Conservation (phyloP, 176 grass and related monocot genomes). For the Luzula sylvatica region DNA sequence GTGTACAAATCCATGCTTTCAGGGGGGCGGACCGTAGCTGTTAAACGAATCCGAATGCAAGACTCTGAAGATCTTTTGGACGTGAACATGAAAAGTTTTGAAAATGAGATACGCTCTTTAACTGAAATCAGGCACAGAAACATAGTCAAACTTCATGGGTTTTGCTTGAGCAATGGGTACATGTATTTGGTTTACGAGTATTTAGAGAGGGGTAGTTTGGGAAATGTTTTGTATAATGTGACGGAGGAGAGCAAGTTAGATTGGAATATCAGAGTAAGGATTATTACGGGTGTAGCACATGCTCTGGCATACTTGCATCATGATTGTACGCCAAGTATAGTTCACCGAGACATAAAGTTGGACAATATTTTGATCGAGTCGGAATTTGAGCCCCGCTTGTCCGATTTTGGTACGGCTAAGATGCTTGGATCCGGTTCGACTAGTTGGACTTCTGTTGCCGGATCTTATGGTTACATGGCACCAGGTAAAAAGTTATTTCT, state of each 20-base stretch:
- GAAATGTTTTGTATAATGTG: constrained; percentile 34
- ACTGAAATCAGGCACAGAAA: constrained; percentile 56
- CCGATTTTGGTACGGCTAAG: constrained; percentile 63
- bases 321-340: constrained; percentile 45
- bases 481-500: too few species aligned
- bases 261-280: constrained; percentile 40
- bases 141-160: constrained; percentile 66
- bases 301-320: constrained; percentile 69
- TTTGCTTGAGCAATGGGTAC: constrained; percentile 33
- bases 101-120: constrained; percentile 58
- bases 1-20: constrained; percentile 54
- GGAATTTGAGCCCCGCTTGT: constrained; percentile 46
- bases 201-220: constrained; percentile 44
- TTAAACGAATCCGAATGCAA: constrained; percentile 47
- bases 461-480: constrained; percentile 81
- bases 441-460: constrained; percentile 39
- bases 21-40: constrained; percentile 28
- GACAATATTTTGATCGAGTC: constrained; percentile 48
- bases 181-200: constrained; percentile 73
- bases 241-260: constrained; percentile 30
- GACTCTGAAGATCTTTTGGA: constrained; percentile 26
- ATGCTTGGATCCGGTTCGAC: constrained; percentile 29
- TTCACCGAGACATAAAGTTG: constrained; percentile 55
- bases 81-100: constrained; percentile 44
- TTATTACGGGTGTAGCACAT: constrained; percentile 34